Conservation (phyloP, 1,284 basidiomycete genomes). For the Ganoderma lingzhi region DNA sequence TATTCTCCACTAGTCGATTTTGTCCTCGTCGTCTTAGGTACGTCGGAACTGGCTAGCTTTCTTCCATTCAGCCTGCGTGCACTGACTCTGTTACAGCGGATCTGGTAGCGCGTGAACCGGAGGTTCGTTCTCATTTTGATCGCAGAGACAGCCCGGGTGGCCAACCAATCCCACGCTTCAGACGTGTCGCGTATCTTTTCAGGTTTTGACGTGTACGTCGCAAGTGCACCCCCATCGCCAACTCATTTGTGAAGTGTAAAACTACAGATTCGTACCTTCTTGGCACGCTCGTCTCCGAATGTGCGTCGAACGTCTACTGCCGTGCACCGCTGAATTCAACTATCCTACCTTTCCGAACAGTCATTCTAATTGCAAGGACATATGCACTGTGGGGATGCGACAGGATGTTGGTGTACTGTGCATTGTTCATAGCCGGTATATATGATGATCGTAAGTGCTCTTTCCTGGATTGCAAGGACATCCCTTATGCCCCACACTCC, state of each 20-base stretch:
- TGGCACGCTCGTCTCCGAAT: background rate
- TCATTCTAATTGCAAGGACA: background rate
- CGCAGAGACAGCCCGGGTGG: too few relatives aligned
- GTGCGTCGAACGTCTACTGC: background rate
- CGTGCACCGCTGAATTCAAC: background rate
- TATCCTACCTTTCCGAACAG: background rate
- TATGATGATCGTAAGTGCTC: slow-evolving; percentile 2
- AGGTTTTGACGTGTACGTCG: background rate
- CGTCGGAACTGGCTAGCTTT: background rate
- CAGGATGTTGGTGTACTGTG: background rate
- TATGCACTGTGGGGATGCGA: slow-evolving; percentile 3
- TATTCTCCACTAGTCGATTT: background rate
- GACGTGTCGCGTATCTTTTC: background rate
- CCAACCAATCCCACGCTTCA: background rate
- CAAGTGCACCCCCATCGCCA: too few relatives aligned
- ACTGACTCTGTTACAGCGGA: background rate
- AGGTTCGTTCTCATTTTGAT: background rate
- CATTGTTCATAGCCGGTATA: background rate
- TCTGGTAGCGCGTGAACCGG: background rate
- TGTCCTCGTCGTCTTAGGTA: background rate
- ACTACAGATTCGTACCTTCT: background rate
- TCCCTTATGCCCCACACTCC: background rate
- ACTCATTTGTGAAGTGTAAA: too few relatives aligned
- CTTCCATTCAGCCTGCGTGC: background rate
- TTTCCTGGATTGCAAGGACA: background rate